Base-by-base conservation (phyloP, 1,284 basidiomycete genomes). In the Salmacisia buchloeana region DNA sequence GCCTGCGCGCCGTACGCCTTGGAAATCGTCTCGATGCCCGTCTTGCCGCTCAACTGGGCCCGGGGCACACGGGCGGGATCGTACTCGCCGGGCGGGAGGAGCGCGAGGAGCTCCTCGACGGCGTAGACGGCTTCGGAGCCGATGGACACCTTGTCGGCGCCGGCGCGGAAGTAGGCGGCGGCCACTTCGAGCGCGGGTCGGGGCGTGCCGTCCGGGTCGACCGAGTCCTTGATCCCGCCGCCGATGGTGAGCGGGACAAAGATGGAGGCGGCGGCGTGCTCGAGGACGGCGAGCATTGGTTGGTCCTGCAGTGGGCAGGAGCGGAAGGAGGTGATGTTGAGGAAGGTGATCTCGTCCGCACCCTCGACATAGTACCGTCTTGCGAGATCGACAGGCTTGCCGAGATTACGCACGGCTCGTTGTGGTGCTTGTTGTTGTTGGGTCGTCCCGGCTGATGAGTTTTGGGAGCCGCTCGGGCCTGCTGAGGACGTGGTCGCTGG, bases 321-420 rank as follows among this genome's bases (percentile, higher is more conserved):
- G 66, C 96, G 90, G 87, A 99, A 99, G 62, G 94, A 97, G 7
- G 96, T 99, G 83, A 99, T 99, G 83, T 99, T 99, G 79, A 99
- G 88, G 73, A 99, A 88, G 75, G 92, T 94, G 58, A 98, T 85
- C 82, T 98, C 96, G 82, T 99, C 96, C 54, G 96, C 96, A 35
- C 94, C 94, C 56, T 88, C 86, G 18, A 83, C 81, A 82, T 90
- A 97, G 83, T 99, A 98, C 66, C 87, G 86, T 58, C 85, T 85
- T 1, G 94, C 90, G 59, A 98, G 87, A 39, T 92, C 87, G 74
- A 99, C 92, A 2, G 96, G 96, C 82, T 97, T 97, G 64, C 96
- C 96, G 65, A 99, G 88, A 81, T 99, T 98, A 68, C 96, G 89
- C 5, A 99, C 96, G 3, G 88, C 87, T 36, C 92, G 74, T n/a